These are phyloP conservation scores for Paecilomyces dactylethromorphus DNA, from an alignment of 2,329 filamentous ascomycete species.

Conservation along the genomic window DNA sequence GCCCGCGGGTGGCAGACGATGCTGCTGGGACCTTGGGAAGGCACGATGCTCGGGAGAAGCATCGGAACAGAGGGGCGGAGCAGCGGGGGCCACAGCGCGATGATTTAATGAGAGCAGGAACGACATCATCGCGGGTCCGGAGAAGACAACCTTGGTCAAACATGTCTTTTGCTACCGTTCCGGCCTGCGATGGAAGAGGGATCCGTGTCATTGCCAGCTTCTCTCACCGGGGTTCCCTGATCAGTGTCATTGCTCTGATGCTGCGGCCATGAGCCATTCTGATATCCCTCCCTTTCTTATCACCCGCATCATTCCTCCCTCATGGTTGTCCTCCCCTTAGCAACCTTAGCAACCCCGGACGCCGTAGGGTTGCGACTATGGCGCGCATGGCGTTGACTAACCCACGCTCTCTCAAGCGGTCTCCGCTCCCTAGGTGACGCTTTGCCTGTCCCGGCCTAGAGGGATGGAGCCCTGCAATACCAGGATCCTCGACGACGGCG, in stretches of 20 bases:
- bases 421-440: not conserved
- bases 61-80: constrained; percentile 4
- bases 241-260: not conserved
- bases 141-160: not conserved
- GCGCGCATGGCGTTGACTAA: not conserved
- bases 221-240: not conserved
- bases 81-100: not conserved
- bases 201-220: too few relatives aligned
- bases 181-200: too few relatives aligned
- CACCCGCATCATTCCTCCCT: not conserved
- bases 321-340: not conserved
- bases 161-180: too few relatives aligned
- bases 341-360: not conserved
- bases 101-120: not conserved
- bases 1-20: not conserved
- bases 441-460: not conserved
- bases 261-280: not conserved
- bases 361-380: not conserved
- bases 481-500: not conserved
- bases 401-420: not conserved
- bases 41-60: not conserved
- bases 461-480: not conserved
- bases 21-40: not conserved
- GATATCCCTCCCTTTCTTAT: not conserved
- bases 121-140: not conserved